These are phyloP conservation scores for Zymoseptoria passerinii DNA, from an alignment of 2,329 filamentous ascomycete species.

Conservation along the genomic window DNA sequence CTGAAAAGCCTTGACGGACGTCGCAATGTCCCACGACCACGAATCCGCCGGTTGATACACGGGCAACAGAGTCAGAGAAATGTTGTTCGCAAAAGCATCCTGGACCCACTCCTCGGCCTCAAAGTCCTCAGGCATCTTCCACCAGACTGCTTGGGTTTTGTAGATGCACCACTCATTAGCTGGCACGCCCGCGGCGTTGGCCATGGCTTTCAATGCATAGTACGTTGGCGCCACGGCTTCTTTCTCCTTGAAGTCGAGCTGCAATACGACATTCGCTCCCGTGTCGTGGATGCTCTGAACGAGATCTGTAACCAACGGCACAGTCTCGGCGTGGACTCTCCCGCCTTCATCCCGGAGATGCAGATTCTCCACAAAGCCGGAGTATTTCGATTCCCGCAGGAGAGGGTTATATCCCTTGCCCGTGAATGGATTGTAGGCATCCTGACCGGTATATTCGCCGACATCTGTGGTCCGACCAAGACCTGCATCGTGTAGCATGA, in stretches of 20 bases:
- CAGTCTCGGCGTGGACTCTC: constrained; percentile 11
- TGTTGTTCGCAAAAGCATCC: constrained; percentile 9
- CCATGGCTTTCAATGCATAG: constrained; percentile 10
- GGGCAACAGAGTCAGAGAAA: constrained; percentile 7
- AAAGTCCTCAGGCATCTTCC: constrained; percentile 10
- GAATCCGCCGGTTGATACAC: constrained; percentile 9
- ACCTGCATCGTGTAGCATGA: constrained; percentile 14
- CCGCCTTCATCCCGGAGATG: constrained; percentile 14
- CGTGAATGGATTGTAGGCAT: constrained; percentile 14
- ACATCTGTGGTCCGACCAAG: constrained; percentile 12
- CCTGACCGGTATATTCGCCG: constrained; percentile 9
- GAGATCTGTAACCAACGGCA: neutral
- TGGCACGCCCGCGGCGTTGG: constrained; percentile 6
- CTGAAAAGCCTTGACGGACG: constrained; percentile 6
- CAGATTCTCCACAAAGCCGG: constrained; percentile 8
- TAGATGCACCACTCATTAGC: constrained; percentile 15
- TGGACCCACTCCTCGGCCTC: constrained; percentile 14
- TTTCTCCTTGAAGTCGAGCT: constrained; percentile 16
- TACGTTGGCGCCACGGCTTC: constrained; percentile 15
- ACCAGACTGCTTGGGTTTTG: constrained; percentile 13
- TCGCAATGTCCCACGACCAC: constrained; percentile 8
- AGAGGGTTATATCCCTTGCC: constrained; percentile 12
- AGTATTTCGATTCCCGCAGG: constrained; percentile 8
- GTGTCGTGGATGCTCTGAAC: constrained; percentile 12
- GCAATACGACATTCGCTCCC: constrained; percentile 13